phyloP scores from a whole-genome alignment of 2,329 filamentous ascomycete genomes.

The Paecilomyces sp. region DNA sequence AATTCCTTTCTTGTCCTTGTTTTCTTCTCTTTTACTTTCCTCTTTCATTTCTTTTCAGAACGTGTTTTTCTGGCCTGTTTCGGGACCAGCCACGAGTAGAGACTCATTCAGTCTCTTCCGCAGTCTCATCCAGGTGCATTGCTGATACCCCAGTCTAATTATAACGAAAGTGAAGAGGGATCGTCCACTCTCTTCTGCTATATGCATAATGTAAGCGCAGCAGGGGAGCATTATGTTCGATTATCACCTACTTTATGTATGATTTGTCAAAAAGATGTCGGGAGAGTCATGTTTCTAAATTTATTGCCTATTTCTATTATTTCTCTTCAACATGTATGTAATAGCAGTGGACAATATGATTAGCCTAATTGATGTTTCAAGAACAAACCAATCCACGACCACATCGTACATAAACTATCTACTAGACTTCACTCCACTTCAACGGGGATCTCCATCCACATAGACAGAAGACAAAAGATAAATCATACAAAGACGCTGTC shows the following conservation, averaged over 20 bases:
- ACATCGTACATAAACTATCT: no score
- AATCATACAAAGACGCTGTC: background rate
- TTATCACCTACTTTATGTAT: background rate
- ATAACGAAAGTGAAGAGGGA: background rate
- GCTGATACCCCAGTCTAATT: background rate
- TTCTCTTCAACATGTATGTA: background rate
- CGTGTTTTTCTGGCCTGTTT: background rate
- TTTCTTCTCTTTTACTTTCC: background rate
- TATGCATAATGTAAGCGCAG: background rate
- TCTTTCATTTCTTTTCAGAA: background rate
- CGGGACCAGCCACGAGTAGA: no score
- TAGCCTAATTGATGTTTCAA: no score
- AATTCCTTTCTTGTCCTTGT: background rate
- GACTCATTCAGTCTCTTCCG: background rate
- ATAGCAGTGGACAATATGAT: background rate
- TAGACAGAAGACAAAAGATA: background rate
- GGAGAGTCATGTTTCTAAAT: background rate
- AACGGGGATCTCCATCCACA: background rate
- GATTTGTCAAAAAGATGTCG: no score
- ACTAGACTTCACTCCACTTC: background rate
- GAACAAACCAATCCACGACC: no score
- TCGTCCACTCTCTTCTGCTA: background rate
- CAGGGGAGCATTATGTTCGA: background rate
- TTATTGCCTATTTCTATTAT: background rate
- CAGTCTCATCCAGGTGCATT: background rate